Evolutionary conservation across 768 basidiomycete species (phyloP), one percentile per base, ranked within the genome.

Genomic region (Lentinula detonsa): DNA sequence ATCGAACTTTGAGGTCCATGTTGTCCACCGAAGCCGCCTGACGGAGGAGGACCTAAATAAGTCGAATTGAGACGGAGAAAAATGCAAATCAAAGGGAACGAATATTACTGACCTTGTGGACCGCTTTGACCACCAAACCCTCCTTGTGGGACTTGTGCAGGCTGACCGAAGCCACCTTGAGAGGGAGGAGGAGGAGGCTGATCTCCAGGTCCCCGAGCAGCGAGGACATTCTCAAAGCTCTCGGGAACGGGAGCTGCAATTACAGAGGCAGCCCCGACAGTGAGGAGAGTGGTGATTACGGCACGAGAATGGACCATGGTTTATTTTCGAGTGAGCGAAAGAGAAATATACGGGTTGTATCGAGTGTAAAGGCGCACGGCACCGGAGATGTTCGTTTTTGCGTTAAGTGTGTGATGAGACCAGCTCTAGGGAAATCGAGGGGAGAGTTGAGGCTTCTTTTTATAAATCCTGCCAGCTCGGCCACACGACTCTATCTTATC

Each of bases 261-360:
- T 15, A 54, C 53, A 21, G 53, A 54, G 5, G 53, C 53, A 54
- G 53, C 21, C 21, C 53, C 53, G 16, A 54, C 53, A 23, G 53
- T 11, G n/a, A 54, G 53, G 18, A 54, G n/a, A n/a, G 53, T 39
- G 5, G 53, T 37, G 16, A 54, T 9, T 39, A 54, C 53, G 37
- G 53, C 16, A 35, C 53, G 53, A 54, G 53, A 54, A 39, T 54
- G 53, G 23, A 54, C 53, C 53, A 54, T 54, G 13, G 33, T 54
- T 23, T 28, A 37, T 16, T 33, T 52, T 52, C 31, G n/a, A 54
- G 34, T 23, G 18, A 52, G 31, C 11, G 48, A 8, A 52, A 34
- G 34, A 13, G 15, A 37, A 35, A 33, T 54, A n/a, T 18, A 21
- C 5, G 3, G 4, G 53, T 54, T 54, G 52, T 34, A 49, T 51